Base-by-base conservation (phyloP, 139 green algal genomes). In the Chara braunii region DNA sequence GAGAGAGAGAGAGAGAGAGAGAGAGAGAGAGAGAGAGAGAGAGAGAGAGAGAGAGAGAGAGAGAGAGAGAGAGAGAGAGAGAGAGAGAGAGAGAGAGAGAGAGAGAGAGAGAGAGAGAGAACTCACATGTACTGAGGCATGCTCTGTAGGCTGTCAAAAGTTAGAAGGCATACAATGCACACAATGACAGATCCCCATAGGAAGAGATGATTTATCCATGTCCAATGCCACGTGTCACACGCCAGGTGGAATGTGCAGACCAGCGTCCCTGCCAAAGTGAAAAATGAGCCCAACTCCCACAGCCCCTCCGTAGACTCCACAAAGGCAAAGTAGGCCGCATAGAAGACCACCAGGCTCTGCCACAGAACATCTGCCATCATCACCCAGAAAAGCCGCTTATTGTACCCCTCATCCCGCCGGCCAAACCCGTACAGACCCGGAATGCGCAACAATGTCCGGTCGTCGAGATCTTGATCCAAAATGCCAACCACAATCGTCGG, bases 381-480 rank as follows among this genome's bases (percentile, higher is more conserved):
- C 28, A 64, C 29, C 43, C 51, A 60, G 31, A 77, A 77, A 18
- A 73, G 28, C 14, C 24, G 28, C 37, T 26, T 5, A 37, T 74
- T 74, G 68, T 77, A 77, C n/a, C n/a, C 37, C 23, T 71, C 33
- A 14, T 40, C 31, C 44, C 31, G 29, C 66, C 68, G 66, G 8
- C 64, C 64, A 24, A 42, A 30, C n/a, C 22, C 22, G 68, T 87
- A 87, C 35, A 87, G 64, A 34, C 61, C 45, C 3, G 82, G 82
- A 42, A 78, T 51, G 34, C 51, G 12, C 55, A 80, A 56, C 22
- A 64, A 36, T 4, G 37, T 62, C 40, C 42, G 24, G n/a, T 50
- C 29, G 3, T 7, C 54, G 37, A 85, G 69, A 30, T 85, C 77
- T 60, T 86, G 75, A 42, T 88, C 83, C 2, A 86, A 50, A 23